Base-by-base conservation (phyloP, 108 stramenopile species). In the Stephanodiscus triporus region DNA sequence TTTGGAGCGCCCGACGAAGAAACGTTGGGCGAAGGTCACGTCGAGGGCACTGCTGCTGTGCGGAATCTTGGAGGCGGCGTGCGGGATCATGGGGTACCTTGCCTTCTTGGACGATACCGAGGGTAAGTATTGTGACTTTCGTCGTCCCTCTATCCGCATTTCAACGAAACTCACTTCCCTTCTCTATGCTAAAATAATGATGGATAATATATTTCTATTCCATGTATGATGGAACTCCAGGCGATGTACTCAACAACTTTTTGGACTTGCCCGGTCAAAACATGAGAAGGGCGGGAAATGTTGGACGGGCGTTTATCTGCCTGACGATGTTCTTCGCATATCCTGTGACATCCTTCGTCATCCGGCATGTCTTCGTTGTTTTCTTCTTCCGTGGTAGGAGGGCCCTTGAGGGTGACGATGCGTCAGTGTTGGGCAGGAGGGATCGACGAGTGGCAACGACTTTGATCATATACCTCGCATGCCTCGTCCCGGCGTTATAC, bases 161-260 rank as follows among this genome's bases (percentile, higher is more conserved):
- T 27, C 20, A 11, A n/a, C 4, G 2, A 26, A 54, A 54, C 53
- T 24, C 23, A 54, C 13, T 4, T 16, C 8, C 26, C 16, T 14
- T 45, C 14, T 45, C 14, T 22, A 26, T 13, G 2, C 53, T n/a
- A 4, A 20, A 20, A n/a, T n/a, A 20, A 53, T 9, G 8, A 24
- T 20, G 9, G 8, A 53, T 20, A 4, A 19, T 53, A 53, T 53
- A 53, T 26, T 26, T 26, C 53, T 26, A 54, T 13, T 5, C 11
- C 23, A 26, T 45, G 14, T 0, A 14, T 45, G 43, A 45, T 45
- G 43, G 16, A 16, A 0, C 14, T 45, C 43, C 53, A 37, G 89
- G 89, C 10, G 85, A 94, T 76, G 68, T 94, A 61, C 81, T 94
- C 59, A 91, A 90, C 66, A 94, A 94, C 70, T 94, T 94, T 81